Evolutionary conservation across 1,284 basidiomycete genomes (phyloP), one percentile per base, ranked within the genome.

Genomic region (Boletellus sp.): DNA sequence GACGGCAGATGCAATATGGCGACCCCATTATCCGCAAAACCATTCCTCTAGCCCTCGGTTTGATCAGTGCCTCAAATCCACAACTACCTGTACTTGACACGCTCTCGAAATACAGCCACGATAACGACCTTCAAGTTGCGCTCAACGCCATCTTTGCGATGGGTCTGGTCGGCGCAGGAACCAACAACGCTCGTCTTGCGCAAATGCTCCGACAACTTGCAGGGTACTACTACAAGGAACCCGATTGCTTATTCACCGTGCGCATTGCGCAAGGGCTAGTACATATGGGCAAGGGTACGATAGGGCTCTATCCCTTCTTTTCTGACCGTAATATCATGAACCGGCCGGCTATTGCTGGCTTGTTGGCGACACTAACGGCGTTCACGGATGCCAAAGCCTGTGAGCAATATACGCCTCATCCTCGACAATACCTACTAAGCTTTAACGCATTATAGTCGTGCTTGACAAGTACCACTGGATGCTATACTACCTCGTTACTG

Each of bases 81-180:
- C 90, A 93, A 71, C 81, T 98, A n/a, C 79, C 90, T 28, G 90
- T 99, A 57, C 85, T 99, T 60, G 97, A 99, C 71, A 98, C 94
- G 1, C 84, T 99, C 8, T 98, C 95, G n/a, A 97, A 97, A 71
- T 99, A 99, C 76, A 97, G 93, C 59, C 97, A 99, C 77, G 97
- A 99, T 77, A 95, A 90, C 65, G 97, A 99, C 71, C 85, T 98
- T 35, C 82, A 86, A 51, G 97, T 99, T 15, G 97, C 96, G 0
- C 81, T 95, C 52, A 99, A 98, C 65, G 92, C 97, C 24, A 99
- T 99, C 71, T 89, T 99, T 60, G 95, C 96, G 3, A 99, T 99
- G 96, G 97, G 97, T 62, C 80, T 99, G 18, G 91, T 99, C 47
- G 97, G 97, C 32, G 96, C 96, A 1, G 97, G 97, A 35, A 95